phyloP scores from a whole-genome alignment of 345 rosid genomes.

The Heritiera littoralis region DNA sequence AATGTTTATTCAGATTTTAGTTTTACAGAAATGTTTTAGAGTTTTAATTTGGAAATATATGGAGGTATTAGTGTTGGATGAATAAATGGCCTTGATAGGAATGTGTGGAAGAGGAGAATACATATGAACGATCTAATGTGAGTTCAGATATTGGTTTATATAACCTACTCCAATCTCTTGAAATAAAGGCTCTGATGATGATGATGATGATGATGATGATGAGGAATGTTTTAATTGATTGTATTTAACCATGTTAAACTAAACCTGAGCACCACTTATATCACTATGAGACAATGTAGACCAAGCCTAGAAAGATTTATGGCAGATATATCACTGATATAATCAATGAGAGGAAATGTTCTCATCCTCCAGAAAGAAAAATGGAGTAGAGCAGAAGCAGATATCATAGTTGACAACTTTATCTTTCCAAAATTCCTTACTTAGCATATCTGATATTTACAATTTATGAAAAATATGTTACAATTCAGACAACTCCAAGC shows the following conservation, averaged over 20 bases:
- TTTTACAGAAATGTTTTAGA: slow-evolving; percentile 2
- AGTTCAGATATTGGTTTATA: too few relatives aligned
- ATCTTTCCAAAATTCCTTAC: background rate
- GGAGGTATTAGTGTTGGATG: too few relatives aligned
- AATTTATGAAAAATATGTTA: background rate
- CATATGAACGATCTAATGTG: too few relatives aligned
- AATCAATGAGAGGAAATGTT: background rate
- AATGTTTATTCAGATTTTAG: background rate
- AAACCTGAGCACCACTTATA: background rate
- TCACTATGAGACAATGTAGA: background rate
- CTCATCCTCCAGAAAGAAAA: background rate
- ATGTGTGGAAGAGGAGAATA: too few relatives aligned
- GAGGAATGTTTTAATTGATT: background rate
- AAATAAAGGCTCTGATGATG: too few relatives aligned
- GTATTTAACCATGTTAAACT: background rate
- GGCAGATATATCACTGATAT: background rate
- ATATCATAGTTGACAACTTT: background rate
- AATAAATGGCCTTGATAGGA: too few relatives aligned
- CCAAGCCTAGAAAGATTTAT: background rate
- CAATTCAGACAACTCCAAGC: background rate
- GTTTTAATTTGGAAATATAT: too few relatives aligned
- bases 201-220: too few relatives aligned
- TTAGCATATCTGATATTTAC: background rate
- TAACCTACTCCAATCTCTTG: too few relatives aligned
- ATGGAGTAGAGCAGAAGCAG: background rate